These are phyloP conservation scores for Gentiana macrophylla DNA, from an alignment of 257 asterid genomes.

Conservation along the genomic window DNA sequence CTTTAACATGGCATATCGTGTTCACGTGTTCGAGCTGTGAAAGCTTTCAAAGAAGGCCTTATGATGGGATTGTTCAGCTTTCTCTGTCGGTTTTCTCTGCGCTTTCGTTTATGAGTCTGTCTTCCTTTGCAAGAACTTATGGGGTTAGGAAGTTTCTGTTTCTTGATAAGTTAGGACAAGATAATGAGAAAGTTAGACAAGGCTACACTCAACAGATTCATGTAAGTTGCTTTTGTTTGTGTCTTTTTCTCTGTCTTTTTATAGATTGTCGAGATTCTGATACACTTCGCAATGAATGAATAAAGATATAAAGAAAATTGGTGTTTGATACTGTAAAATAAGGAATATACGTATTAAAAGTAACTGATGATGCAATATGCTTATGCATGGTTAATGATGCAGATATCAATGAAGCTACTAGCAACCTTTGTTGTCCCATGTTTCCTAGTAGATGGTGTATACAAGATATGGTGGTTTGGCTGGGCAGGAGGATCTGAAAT, in stretches of 20 bases:
- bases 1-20: constrained; percentile 53
- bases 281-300: too few species aligned
- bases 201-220: constrained; percentile 61
- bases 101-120: constrained; percentile 61
- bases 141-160: constrained; percentile 69
- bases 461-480: constrained; percentile 94
- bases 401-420: constrained; percentile 80
- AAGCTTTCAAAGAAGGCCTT: constrained; percentile 48
- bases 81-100: constrained; percentile 61
- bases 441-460: constrained; percentile 47
- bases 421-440: constrained; percentile 78
- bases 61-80: constrained; percentile 46
- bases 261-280: neutral
- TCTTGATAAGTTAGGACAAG: constrained; percentile 59
- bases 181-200: constrained; percentile 56
- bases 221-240: constrained; percentile 25
- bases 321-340: too few species aligned
- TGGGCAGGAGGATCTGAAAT: constrained; percentile 62
- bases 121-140: constrained; percentile 47
- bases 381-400: constrained; percentile 17
- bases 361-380: too few species aligned
- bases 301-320: too few species aligned
- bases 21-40: constrained; percentile 66
- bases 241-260: neutral
- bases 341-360: too few species aligned